A percentile compares a stretch with the other conserved stretches of the same genome.
Conservation (phyloP, 345 rosid genomes). For the Salix dunnii region DNA sequence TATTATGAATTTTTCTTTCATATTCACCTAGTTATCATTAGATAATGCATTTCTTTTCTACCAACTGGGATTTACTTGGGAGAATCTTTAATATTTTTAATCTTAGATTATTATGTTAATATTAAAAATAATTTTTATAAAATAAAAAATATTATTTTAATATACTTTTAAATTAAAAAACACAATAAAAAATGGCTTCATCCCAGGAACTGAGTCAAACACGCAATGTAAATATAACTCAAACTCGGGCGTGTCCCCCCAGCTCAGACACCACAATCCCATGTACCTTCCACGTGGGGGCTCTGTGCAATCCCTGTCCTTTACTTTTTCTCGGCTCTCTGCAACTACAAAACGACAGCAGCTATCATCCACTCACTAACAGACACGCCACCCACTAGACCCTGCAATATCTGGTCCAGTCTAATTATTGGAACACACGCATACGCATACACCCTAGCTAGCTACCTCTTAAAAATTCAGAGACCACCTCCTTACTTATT, state of each 20-base stretch:
- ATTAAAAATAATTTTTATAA: no score
- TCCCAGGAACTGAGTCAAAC: conserved; percentile 27
- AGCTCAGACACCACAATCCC: conserved; percentile 24
- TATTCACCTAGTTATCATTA: no score
- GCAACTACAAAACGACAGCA: neutral
- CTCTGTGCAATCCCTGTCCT: neutral
- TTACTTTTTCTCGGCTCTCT: neutral
- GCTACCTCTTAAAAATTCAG: neutral
- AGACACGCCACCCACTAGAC: neutral
- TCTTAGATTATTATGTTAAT: no score
- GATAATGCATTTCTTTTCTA: no score
- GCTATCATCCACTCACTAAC: conserved; percentile 4
- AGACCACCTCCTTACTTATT: neutral
- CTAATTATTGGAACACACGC: neutral
- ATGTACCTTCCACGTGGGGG: conserved; percentile 26
- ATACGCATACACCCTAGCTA: neutral
- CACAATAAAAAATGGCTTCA: no score
- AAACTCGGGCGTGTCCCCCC: conserved; percentile 33
- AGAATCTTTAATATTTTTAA: no score
- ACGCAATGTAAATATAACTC: conserved; percentile 1
- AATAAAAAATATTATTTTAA: no score
- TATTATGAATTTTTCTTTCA: no score
- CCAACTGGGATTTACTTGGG: no score
- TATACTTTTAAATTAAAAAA: no score
- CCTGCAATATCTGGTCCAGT: conserved; percentile 1